Percentiles rank a stretch among this genome's conserved stretches.
Conservation (phyloP, 768 basidiomycete species). For the Cytidiella melzeri region DNA sequence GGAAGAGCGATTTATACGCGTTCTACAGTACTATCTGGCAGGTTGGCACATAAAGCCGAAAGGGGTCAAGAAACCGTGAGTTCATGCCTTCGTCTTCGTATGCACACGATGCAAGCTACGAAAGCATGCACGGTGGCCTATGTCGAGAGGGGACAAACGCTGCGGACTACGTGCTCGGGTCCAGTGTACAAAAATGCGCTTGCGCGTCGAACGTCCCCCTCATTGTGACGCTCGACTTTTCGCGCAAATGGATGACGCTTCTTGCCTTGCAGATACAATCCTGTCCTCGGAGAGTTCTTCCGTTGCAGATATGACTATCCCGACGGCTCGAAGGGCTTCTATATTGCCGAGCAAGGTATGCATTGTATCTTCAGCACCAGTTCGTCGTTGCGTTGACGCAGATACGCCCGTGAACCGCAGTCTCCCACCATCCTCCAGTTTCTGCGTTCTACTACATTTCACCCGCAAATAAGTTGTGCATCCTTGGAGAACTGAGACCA, state of each 20-base stretch:
- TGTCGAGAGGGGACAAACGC: too few relatives aligned
- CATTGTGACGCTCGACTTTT: background rate
- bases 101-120: background rate
- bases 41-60: constrained; percentile 99
- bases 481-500: constrained; percentile 90
- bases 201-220: background rate
- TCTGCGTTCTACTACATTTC: constrained; percentile 96
- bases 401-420: constrained; percentile 32
- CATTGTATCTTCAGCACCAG: constrained; percentile 1
- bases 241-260: background rate
- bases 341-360: constrained; percentile 91
- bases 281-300: constrained; percentile 96
- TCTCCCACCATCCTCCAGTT: constrained; percentile 92
- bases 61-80: constrained; percentile 98
- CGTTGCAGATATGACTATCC: constrained; percentile 91
- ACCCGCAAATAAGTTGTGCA: constrained; percentile 79
- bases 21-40: constrained; percentile 92
- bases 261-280: constrained; percentile 72
- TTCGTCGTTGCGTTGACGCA: background rate
- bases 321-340: constrained; percentile 90
- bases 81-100: constrained; percentile 14
- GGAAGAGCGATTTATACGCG: constrained; percentile 86
- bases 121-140: constrained; percentile 3
- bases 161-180: too few relatives aligned
- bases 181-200: background rate